phyloP scores from a whole-genome alignment of 2,329 filamentous ascomycete species.

The Whalleya microplaca region DNA sequence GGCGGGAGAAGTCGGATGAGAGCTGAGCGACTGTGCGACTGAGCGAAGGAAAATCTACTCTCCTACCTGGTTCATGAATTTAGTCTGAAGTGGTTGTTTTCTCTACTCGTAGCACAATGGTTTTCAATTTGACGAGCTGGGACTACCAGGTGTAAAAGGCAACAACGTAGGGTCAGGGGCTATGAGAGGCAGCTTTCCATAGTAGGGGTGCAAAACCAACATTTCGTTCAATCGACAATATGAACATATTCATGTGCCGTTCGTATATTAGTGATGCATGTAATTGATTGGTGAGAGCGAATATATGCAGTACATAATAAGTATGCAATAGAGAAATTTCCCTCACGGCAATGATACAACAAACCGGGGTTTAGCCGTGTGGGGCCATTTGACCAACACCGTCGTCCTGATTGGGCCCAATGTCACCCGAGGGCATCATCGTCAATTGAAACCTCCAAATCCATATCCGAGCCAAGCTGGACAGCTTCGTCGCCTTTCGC shows the following conservation, averaged over 20 bases:
- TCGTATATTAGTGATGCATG: neutral
- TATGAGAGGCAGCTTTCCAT: conserved; percentile 3
- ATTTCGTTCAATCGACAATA: neutral
- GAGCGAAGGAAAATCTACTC: conserved; percentile 16
- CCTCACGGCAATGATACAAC: neutral
- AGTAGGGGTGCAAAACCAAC: neutral
- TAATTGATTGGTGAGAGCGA: neutral
- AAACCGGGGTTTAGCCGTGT: conserved; percentile 19
- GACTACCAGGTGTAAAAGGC: conserved; percentile 15
- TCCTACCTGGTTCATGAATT: conserved; percentile 1
- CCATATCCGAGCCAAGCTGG: conserved; percentile 17
- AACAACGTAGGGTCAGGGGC: conserved; percentile 13
- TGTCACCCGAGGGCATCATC: conserved; percentile 20
- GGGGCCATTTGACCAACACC: conserved; percentile 20
- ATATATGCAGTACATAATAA: too few species aligned
- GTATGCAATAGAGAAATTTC: conserved; percentile 1
- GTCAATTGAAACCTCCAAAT: conserved; percentile 29
- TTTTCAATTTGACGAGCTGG: conserved; percentile 15
- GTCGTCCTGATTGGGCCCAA: conserved; percentile 23
- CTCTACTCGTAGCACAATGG: conserved; percentile 7
- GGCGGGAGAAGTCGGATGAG: conserved; percentile 52
- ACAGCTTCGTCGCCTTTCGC: conserved; percentile 25
- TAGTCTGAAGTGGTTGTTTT: neutral
- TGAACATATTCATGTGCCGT: neutral
- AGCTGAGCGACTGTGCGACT: too few species aligned